Evolutionary conservation across 345 rosid species (phyloP).

Genomic region (Moricandia moricandioides): DNA sequence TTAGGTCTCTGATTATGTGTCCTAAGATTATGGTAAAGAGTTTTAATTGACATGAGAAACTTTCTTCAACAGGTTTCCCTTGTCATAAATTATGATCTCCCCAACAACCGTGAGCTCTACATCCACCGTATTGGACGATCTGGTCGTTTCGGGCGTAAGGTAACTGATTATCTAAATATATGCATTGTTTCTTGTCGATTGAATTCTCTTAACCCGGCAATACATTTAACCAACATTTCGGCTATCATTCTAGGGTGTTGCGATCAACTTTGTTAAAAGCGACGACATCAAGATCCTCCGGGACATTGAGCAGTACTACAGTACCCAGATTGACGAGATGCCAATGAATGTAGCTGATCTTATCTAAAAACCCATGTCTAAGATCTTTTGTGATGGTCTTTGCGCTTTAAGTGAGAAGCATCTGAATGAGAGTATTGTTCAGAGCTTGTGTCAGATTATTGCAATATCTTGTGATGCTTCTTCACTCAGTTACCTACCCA

Average conservation of each 20-base stretch:
- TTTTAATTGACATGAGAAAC: slow-evolving; percentile 6
- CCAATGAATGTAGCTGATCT: slow-evolving; percentile 93
- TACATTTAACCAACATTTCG: background rate
- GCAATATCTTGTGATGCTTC: slow-evolving; percentile 8
- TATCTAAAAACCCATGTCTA: slow-evolving; percentile 36
- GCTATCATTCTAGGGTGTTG: slow-evolving; percentile 64
- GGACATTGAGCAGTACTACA: slow-evolving; percentile 87
- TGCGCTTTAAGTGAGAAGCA: slow-evolving; percentile 13
- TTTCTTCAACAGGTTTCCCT: slow-evolving; percentile 64
- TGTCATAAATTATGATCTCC: slow-evolving; percentile 94
- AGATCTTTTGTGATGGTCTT: slow-evolving; percentile 15
- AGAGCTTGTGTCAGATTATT: slow-evolving; percentile 19
- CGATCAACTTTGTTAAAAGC: slow-evolving; percentile 79
- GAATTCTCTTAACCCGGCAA: too few species aligned
- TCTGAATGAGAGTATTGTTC: slow-evolving; percentile 24
- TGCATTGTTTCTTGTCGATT: background rate
- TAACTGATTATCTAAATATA: slow-evolving; percentile 16
- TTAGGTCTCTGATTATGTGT: background rate
- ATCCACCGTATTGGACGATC: slow-evolving; percentile 97
- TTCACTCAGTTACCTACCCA: background rate
- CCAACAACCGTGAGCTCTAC: slow-evolving; percentile 96
- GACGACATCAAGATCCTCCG: slow-evolving; percentile 88
- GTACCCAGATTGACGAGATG: slow-evolving; percentile 96
- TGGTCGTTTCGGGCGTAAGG: slow-evolving; percentile 99
- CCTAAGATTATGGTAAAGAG: slow-evolving; percentile 4